These are phyloP conservation scores for Beta lomatogona DNA, from an alignment of 179 eudicot genomes.

Conservation along the genomic window DNA sequence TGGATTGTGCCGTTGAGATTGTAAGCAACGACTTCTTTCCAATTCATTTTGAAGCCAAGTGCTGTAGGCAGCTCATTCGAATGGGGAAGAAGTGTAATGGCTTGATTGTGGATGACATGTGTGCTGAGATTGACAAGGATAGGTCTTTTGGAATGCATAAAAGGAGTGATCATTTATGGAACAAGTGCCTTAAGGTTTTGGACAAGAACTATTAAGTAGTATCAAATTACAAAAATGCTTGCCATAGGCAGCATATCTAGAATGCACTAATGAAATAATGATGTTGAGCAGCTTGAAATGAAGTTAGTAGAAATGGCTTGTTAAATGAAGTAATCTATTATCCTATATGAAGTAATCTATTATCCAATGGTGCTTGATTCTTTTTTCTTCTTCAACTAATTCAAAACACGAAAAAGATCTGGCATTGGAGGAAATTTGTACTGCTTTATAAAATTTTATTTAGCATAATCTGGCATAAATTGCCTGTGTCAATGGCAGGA, in stretches of 20 bases:
- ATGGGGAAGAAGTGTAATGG: conserved; percentile 14
- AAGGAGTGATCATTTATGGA: conserved; percentile 19
- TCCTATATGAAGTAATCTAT: not conserved
- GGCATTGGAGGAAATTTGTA: too few relatives aligned
- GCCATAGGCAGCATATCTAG: not conserved
- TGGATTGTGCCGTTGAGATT: conserved; percentile 16
- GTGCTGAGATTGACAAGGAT: not conserved
- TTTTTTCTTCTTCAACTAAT: not conserved
- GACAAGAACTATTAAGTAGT: not conserved
- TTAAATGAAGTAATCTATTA: not conserved
- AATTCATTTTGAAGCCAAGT: conserved; percentile 15
- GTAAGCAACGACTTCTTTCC: conserved; percentile 8
- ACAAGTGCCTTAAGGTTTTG: conserved; percentile 7
- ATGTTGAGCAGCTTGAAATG: not conserved
- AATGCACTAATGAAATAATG: not conserved
- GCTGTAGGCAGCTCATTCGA: conserved; percentile 9
- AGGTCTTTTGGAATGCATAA: not conserved
- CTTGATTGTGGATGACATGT: not conserved
- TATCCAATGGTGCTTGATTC: not conserved
- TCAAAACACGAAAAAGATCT: too few relatives aligned
- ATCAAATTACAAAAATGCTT: not conserved
- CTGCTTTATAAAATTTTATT: too few relatives aligned
- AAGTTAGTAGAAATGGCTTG: not conserved
- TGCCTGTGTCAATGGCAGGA: too few relatives aligned
- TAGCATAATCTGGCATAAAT: too few relatives aligned